These are phyloP conservation scores for Tuber umbilicatum DNA, from an alignment of 495 filamentous ascomycete genomes.

Conservation along the genomic window DNA sequence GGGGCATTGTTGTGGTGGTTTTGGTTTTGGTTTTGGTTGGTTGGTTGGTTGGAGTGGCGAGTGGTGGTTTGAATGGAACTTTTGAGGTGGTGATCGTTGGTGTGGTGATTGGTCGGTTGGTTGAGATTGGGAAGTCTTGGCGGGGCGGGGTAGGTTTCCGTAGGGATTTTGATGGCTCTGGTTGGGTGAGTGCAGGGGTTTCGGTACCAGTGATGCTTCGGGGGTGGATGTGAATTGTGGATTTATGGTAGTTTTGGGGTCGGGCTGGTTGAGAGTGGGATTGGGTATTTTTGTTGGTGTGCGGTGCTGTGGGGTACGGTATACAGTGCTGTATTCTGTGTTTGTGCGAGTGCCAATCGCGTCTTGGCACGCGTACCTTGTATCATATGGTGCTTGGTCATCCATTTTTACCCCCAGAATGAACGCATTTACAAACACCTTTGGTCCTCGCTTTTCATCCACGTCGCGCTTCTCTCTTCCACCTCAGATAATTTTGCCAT, in stretches of 20 bases:
- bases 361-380: no score
- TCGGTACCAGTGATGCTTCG: neutral
- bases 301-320: no score
- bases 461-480: no score
- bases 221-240: neutral
- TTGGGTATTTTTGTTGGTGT: neutral
- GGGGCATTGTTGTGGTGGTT: conserved; percentile 55
- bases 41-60: neutral
- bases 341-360: no score
- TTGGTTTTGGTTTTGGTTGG: neutral
- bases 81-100: neutral
- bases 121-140: neutral
- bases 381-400: no score
- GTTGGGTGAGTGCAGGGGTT: neutral
- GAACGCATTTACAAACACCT: no score
- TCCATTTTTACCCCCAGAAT: no score
- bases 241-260: neutral
- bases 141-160: neutral
- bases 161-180: neutral
- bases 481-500: no score
- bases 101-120: neutral
- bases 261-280: neutral
- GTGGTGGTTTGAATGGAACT: neutral
- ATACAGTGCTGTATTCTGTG: no score
- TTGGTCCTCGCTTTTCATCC: no score